A percentile compares a stretch with the other conserved stretches of the same genome.
phyloP scores from a whole-genome alignment of 805 yeast species.

The Middelhovenomyces tepae region DNA sequence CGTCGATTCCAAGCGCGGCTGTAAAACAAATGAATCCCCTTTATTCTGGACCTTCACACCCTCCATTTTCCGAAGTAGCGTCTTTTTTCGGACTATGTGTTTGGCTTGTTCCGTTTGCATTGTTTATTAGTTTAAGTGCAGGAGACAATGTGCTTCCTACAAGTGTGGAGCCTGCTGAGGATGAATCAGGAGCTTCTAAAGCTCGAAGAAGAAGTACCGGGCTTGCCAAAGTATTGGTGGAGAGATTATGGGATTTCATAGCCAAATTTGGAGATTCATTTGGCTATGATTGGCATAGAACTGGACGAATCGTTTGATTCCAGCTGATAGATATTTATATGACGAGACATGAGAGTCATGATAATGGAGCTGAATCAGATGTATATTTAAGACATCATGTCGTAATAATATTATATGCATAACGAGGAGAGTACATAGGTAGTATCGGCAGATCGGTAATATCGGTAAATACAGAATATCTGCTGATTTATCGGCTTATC shows the following conservation, averaged over 20 bases:
- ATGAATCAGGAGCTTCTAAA: constrained; percentile 23
- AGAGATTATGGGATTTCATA: constrained; percentile 39
- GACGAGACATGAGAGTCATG: no score
- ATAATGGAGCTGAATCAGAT: no score
- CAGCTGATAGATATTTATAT: no score
- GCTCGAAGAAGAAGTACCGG: constrained; percentile 44
- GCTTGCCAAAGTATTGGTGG: constrained; percentile 58
- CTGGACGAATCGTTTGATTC: constrained; percentile 4
- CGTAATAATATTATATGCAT: no score
- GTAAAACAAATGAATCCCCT: constrained; percentile 37
- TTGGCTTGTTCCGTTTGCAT: constrained; percentile 90
- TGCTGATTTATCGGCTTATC: no score
- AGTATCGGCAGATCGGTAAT: no score
- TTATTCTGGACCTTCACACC: constrained; percentile 58
- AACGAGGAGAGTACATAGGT: no score
- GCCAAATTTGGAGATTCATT: constrained; percentile 42
- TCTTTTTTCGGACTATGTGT: constrained; percentile 89
- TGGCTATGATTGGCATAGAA: constrained; percentile 51
- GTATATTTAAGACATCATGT: no score
- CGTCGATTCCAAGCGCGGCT: constrained; percentile 48
- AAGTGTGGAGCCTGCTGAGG: constrained; percentile 14
- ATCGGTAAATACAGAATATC: no score
- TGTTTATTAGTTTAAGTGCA: constrained; percentile 86
- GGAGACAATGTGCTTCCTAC: constrained; percentile 80
- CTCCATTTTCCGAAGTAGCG: constrained; percentile 83